These are phyloP conservation scores for Amanita rimosa DNA, from an alignment of 768 basidiomycete species.

Conservation along the genomic window DNA sequence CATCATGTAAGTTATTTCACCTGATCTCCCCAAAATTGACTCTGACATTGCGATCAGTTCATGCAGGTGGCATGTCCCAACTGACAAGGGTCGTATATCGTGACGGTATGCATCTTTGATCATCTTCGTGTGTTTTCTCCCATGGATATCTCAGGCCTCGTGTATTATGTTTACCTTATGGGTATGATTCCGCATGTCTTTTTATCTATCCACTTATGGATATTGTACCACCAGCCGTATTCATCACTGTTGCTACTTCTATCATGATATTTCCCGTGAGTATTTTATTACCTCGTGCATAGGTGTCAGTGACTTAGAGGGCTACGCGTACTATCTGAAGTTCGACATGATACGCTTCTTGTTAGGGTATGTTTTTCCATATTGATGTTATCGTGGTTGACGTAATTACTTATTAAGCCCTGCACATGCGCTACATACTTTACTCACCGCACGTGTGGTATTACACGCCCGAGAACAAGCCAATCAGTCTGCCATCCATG, in stretches of 20 bases:
- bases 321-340: not conserved
- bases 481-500: not conserved
- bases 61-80: not conserved
- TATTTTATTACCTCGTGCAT: not conserved
- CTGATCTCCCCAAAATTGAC: not conserved
- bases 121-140: not conserved
- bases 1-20: not conserved
- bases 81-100: constrained; percentile 4
- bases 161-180: constrained; percentile 5
- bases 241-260: not conserved
- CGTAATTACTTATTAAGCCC: not conserved
- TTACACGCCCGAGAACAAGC: constrained; percentile 5
- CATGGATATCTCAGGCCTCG: not conserved
- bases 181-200: not conserved
- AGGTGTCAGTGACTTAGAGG: not conserved
- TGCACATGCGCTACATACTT: not conserved
- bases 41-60: not conserved
- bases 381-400: not conserved
- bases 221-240: not conserved
- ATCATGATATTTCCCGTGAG: constrained; percentile 4
- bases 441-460: constrained; percentile 4
- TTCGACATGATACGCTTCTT: constrained; percentile 1
- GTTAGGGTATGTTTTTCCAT: not conserved
- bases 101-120: not conserved
- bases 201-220: not conserved